These are phyloP conservation scores for Trametes hirsuta DNA, from an alignment of 1,284 basidiomycete species.

Conservation along the genomic window DNA sequence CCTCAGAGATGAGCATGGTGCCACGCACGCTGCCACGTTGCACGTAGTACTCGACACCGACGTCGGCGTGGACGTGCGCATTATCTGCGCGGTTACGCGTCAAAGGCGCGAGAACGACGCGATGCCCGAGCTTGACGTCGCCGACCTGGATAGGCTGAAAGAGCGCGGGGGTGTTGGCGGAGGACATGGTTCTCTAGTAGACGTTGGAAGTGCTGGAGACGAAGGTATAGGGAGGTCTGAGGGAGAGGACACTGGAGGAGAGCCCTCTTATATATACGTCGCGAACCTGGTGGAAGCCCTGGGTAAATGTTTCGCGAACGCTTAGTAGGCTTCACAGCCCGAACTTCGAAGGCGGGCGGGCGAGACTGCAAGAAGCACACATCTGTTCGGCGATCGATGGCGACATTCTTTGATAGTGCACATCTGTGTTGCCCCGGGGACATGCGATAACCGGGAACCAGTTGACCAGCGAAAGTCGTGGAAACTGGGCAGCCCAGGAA, in stretches of 20 bases:
- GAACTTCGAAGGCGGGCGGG: too few species aligned
- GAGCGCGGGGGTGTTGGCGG: constrained; percentile 33
- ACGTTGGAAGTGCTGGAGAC: background rate
- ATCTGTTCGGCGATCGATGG: background rate
- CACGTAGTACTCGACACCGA: constrained; percentile 48
- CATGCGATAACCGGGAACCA: too few species aligned
- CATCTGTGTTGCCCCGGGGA: too few species aligned
- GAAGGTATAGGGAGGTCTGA: background rate
- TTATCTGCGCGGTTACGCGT: constrained; percentile 43
- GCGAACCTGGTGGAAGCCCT: background rate
- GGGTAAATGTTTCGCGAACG: background rate
- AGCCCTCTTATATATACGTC: background rate
- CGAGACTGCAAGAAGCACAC: background rate
- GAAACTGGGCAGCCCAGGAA: too few species aligned
- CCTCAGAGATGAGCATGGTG: constrained; percentile 54
- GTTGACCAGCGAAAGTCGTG: too few species aligned
- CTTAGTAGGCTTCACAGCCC: background rate
- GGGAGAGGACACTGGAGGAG: background rate
- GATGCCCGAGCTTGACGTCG: constrained; percentile 42
- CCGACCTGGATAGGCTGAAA: constrained; percentile 52
- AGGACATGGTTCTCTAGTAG: constrained; percentile 19
- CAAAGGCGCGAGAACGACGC: constrained; percentile 52
- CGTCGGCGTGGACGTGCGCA: constrained; percentile 32
- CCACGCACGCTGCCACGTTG: constrained; percentile 49
- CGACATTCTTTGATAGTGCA: background rate